phyloP scores from a whole-genome alignment of 352 stramenopile genomes.

The Phytopythium sindhum region DNA sequence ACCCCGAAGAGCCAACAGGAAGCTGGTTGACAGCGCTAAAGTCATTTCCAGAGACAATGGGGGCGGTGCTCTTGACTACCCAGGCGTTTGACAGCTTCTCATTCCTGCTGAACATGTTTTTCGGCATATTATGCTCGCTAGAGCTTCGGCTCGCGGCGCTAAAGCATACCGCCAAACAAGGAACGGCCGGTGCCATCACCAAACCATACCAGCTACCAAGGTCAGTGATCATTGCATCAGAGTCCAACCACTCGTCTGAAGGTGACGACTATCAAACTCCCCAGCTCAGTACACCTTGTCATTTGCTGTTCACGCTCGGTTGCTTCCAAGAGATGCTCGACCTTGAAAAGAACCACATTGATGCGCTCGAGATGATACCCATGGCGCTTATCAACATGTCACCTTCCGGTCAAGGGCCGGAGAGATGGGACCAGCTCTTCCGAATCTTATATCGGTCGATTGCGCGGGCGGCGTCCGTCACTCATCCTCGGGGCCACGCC shows the following conservation, averaged over 20 bases:
- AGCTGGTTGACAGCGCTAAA: neutral
- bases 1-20: neutral
- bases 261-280: neutral
- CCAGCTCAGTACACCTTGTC: neutral
- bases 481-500: neutral
- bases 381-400: constrained; percentile 47
- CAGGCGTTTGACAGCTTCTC: constrained; percentile 30
- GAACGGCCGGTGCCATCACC: neutral
- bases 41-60: constrained; percentile 18
- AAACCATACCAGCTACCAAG: neutral
- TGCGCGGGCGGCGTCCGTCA: constrained; percentile 21
- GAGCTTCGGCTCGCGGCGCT: constrained; percentile 14
- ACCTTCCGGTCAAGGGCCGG: neutral
- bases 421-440: constrained; percentile 48
- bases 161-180: constrained; percentile 7
- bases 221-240: neutral
- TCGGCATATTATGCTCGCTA: constrained; percentile 14
- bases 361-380: constrained; percentile 30
- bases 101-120: constrained; percentile 30
- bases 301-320: constrained; percentile 28
- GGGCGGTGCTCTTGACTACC: constrained; percentile 16
- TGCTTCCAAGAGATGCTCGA: constrained; percentile 23
- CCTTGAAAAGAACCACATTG: constrained; percentile 32
- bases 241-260: neutral
- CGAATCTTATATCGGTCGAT: constrained; percentile 34